A percentile compares a stretch with the other conserved stretches of the same genome.
These are phyloP conservation scores for Phytopythium ostracodes DNA, from an alignment of 352 stramenopile genomes.

Conservation along the genomic window DNA sequence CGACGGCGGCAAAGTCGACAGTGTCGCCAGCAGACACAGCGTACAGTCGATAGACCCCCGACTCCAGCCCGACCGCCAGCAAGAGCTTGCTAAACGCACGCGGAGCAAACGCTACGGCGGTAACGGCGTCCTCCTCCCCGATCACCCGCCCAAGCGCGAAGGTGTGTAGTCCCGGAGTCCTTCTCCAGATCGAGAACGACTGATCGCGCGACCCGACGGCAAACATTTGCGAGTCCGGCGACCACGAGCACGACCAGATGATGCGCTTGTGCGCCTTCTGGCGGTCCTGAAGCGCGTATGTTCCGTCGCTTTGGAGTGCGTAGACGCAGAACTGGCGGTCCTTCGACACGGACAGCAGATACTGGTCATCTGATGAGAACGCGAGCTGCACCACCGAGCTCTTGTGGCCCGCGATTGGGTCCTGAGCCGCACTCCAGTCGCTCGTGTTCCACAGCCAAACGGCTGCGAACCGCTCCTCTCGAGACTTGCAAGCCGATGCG, in stretches of 20 bases:
- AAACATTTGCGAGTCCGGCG: conserved; percentile 53
- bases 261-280: conserved; percentile 75
- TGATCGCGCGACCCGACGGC: conserved; percentile 64
- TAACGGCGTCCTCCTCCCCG: conserved; percentile 39
- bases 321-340: conserved; percentile 75
- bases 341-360: conserved; percentile 63
- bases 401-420: conserved; percentile 60
- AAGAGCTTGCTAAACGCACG: conserved; percentile 11
- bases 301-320: conserved; percentile 15
- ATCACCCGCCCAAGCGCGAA: conserved; percentile 16
- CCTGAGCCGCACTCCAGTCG: conserved; percentile 43
- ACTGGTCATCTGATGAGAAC: conserved; percentile 63
- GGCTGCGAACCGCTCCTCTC: conserved; percentile 58
- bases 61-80: conserved; percentile 60
- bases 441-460: conserved; percentile 64
- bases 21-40: neutral
- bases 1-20: conserved; percentile 8
- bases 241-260: conserved; percentile 78
- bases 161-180: conserved; percentile 17
- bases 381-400: conserved; percentile 76
- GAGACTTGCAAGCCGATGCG: conserved; percentile 71
- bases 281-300: conserved; percentile 36
- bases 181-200: conserved; percentile 50
- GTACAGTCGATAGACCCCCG: conserved; percentile 20
- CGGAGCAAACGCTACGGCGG: conserved; percentile 56